A percentile compares a stretch with the other conserved stretches of the same genome.
phyloP scores from a whole-genome alignment of 179 eudicot genomes.

The Sideroxylon spinosum region DNA sequence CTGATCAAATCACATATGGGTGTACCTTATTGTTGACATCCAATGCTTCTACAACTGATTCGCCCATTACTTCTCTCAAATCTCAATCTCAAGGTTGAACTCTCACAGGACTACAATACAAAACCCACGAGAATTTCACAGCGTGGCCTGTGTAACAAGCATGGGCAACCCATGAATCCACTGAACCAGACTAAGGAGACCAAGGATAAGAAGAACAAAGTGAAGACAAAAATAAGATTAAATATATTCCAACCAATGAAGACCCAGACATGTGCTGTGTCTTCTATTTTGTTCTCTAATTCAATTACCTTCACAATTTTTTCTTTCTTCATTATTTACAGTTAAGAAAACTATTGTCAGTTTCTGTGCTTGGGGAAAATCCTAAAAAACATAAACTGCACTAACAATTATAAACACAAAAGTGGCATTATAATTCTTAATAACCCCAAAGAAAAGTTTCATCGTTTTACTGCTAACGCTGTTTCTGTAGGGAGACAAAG shows the following conservation, averaged over 20 bases:
- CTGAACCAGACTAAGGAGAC: conserved; percentile 24
- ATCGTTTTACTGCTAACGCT: neutral
- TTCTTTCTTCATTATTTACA: neutral
- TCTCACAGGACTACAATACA: conserved; percentile 20
- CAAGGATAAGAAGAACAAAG: conserved; percentile 26
- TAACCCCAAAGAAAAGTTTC: conserved; percentile 6
- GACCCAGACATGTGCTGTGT: conserved; percentile 40
- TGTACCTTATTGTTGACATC: conserved; percentile 51
- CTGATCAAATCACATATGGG: conserved; percentile 25
- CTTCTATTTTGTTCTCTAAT: conserved; percentile 3
- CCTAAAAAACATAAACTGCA: conserved; percentile 15
- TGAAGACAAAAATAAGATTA: conserved; percentile 37
- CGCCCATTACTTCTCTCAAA: conserved; percentile 48
- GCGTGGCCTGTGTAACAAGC: conserved; percentile 26
- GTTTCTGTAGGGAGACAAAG: conserved; percentile 1
- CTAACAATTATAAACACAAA: neutral
- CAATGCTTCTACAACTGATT: conserved; percentile 50
- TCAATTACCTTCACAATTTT: conserved; percentile 15
- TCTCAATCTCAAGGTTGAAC: conserved; percentile 25
- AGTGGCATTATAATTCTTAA: conserved; percentile 1
- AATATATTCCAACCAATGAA: conserved; percentile 23
- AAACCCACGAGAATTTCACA: conserved; percentile 12
- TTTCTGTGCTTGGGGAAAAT: conserved; percentile 18
- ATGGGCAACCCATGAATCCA: conserved; percentile 30
- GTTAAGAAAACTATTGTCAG: conserved; percentile 1